Evolutionary conservation across 768 basidiomycete genomes (phyloP).

Genomic region (Mycena epipterygia): DNA sequence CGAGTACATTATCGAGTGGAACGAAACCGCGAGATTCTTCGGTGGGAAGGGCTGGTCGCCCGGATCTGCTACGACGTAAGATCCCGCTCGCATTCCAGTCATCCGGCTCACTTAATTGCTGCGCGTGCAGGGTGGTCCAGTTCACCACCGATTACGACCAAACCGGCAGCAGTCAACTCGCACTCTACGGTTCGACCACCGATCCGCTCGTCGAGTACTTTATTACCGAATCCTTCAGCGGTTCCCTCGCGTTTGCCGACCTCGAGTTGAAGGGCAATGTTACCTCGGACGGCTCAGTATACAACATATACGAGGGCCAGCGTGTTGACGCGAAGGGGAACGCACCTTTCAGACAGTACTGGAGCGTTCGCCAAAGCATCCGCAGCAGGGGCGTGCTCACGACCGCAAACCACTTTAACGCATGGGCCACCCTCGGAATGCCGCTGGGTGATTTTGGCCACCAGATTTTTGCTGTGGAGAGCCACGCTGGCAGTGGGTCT

Average conservation of each 20-base stretch:
- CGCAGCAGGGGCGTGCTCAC: constrained; percentile 6
- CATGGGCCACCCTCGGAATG: constrained; percentile 42
- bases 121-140: not conserved
- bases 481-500: constrained; percentile 40
- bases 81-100: not conserved
- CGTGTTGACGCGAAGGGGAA: constrained; percentile 59
- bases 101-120: not conserved
- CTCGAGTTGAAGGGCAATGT: constrained; percentile 53
- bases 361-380: constrained; percentile 43
- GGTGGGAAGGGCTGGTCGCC: not conserved
- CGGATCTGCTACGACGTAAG: not conserved
- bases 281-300: constrained; percentile 56
- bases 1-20: not conserved
- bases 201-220: constrained; percentile 63
- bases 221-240: constrained; percentile 51
- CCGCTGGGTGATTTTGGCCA: constrained; percentile 41
- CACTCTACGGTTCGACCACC: constrained; percentile 61
- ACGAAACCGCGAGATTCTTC: not conserved
- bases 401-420: constrained; percentile 44
- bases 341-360: constrained; percentile 60
- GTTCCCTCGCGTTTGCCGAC: constrained; percentile 53
- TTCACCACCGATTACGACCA: constrained; percentile 32
- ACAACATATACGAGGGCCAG: constrained; percentile 55
- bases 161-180: constrained; percentile 58
- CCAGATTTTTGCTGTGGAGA: constrained; percentile 48